These are phyloP conservation scores for Urostyla sp. DNA, from an alignment of 73 alveolate species.

Conservation along the genomic window DNA sequence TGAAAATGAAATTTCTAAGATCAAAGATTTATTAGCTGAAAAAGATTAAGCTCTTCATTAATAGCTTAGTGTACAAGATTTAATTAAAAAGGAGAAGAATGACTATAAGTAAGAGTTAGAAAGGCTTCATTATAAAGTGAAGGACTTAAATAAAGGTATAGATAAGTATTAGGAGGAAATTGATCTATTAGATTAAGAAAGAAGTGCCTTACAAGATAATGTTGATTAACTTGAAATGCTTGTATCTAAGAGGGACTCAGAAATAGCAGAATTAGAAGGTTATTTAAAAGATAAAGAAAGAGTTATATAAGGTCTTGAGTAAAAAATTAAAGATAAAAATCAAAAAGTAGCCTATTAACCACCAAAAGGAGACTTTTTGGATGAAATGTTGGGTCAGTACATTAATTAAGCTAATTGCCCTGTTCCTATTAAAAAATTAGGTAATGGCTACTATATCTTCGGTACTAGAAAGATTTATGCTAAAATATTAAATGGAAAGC, in stretches of 20 bases:
- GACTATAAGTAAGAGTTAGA: slow-evolving; percentile 25
- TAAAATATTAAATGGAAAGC: slow-evolving; percentile 67
- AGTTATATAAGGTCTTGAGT: slow-evolving; percentile 32
- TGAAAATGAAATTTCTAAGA: neutral
- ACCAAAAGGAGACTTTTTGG: slow-evolving; percentile 68
- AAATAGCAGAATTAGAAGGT: slow-evolving; percentile 8
- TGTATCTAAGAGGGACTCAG: slow-evolving; percentile 13
- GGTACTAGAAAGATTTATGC: slow-evolving; percentile 75
- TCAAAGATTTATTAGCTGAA: neutral
- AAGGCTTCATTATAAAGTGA: slow-evolving; percentile 20
- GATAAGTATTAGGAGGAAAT: slow-evolving; percentile 15
- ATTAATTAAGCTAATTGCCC: slow-evolving; percentile 68
- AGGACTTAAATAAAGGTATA: slow-evolving; percentile 28
- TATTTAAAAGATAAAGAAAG: neutral
- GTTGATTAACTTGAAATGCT: slow-evolving; percentile 1
- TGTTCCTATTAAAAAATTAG: slow-evolving; percentile 68
- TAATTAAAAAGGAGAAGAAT: neutral
- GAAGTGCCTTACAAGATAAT: neutral
- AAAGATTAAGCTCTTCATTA: neutral
- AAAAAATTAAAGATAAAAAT: slow-evolving; percentile 29
- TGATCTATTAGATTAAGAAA: slow-evolving; percentile 32
- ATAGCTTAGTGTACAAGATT: neutral
- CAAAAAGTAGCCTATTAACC: slow-evolving; percentile 11
- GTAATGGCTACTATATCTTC: slow-evolving; percentile 74
- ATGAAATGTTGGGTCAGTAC: slow-evolving; percentile 72